Conservation (phyloP, 2,329 filamentous ascomycete genomes). For the Sarocladium oryzae region DNA sequence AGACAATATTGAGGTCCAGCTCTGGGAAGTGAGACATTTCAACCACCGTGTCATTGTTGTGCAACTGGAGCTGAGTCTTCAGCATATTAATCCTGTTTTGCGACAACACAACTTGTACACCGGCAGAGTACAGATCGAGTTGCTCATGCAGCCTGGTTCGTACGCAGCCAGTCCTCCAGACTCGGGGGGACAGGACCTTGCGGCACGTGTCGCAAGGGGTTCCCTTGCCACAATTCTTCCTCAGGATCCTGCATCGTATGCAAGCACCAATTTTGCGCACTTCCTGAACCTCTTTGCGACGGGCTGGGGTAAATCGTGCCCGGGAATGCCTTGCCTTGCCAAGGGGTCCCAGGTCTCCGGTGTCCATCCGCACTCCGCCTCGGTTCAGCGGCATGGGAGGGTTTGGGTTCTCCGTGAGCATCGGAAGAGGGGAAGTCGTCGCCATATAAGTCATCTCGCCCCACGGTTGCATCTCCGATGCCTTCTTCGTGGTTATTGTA, state of each 20-base stretch:
- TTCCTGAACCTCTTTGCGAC: conserved; percentile 59
- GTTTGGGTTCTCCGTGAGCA: conserved; percentile 20
- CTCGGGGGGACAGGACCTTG: conserved; percentile 55
- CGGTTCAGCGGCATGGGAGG: conserved; percentile 27
- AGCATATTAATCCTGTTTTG: conserved; percentile 52
- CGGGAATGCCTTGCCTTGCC: conserved; percentile 47
- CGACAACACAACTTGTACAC: conserved; percentile 55
- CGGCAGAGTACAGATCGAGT: conserved; percentile 57
- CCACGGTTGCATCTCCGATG: conserved; percentile 37
- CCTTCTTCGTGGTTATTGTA: not conserved
- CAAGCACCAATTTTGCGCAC: conserved; percentile 60
- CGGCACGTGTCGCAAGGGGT: conserved; percentile 57
- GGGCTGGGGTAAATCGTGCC: conserved; percentile 48
- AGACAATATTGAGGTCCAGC: conserved; percentile 35
- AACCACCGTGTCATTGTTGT: conserved; percentile 42
- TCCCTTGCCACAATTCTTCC: conserved; percentile 60
- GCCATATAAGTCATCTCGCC: conserved; percentile 46
- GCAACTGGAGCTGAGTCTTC: conserved; percentile 43
- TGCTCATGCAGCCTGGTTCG: conserved; percentile 56
- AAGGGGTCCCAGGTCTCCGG: conserved; percentile 33
- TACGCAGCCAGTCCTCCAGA: conserved; percentile 60
- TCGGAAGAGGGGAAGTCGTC: conserved; percentile 25
- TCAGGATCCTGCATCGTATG: conserved; percentile 58
- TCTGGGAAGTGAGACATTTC: conserved; percentile 56
- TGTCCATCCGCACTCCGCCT: conserved; percentile 50